A percentile compares a stretch with the other conserved stretches of the same genome.
Conservation (phyloP, 1,284 basidiomycete genomes). For the Lignosus rhinocerotis region DNA sequence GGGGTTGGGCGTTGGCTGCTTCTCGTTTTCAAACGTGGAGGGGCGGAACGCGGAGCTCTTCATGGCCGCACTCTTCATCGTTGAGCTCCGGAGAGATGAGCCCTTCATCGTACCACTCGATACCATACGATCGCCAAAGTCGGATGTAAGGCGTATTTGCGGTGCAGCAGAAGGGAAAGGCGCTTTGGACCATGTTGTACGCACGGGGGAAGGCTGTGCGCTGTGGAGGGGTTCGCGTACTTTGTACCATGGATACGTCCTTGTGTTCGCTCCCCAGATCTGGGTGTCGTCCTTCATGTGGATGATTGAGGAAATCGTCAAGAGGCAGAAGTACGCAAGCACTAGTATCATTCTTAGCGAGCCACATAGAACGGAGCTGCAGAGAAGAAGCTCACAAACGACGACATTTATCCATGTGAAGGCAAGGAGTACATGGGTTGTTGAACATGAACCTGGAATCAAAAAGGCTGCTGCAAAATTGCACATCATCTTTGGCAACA, state of each 20-base stretch:
- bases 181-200: constrained; percentile 24
- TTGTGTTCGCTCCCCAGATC: constrained; percentile 56
- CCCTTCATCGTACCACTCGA: constrained; percentile 10
- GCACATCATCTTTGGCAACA: constrained; percentile 39
- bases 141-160: constrained; percentile 18
- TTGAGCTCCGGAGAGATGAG: constrained; percentile 7
- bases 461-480: constrained; percentile 21
- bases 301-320: constrained; percentile 38
- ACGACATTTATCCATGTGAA: constrained; percentile 65
- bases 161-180: constrained; percentile 19
- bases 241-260: constrained; percentile 43
- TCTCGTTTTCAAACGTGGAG: constrained; percentile 16
- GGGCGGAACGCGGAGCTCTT: constrained; percentile 8
- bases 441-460: constrained; percentile 46
- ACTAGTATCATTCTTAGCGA: constrained; percentile 32
- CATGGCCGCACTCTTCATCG: constrained; percentile 12
- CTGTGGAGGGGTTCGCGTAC: constrained; percentile 26
- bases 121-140: constrained; percentile 23
- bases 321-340: constrained; percentile 42
- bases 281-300: constrained; percentile 42
- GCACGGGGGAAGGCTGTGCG: constrained; percentile 26
- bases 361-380: not conserved
- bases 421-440: constrained; percentile 56
- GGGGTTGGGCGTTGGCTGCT: constrained; percentile 4
- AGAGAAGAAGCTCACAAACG: constrained; percentile 45